A percentile compares a stretch with the other conserved stretches of the same genome.
These are phyloP conservation scores for Lophiostoma macrostomum DNA, from an alignment of 495 filamentous ascomycete genomes.

Conservation along the genomic window DNA sequence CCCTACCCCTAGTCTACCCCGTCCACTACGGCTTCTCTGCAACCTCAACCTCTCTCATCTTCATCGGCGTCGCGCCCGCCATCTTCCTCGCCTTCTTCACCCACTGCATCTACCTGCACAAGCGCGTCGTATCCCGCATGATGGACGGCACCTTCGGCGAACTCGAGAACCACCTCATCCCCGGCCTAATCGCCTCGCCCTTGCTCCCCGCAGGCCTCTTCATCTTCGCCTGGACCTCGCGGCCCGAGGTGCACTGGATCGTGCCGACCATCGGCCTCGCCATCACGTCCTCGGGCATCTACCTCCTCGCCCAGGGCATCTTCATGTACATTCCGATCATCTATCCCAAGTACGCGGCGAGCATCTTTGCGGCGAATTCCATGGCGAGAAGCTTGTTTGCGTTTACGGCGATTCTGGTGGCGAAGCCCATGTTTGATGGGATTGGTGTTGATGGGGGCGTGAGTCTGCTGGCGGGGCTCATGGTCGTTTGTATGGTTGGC, in stretches of 20 bases:
- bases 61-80: slow-evolving; percentile 58
- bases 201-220: slow-evolving; percentile 57
- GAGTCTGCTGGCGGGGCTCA: slow-evolving; percentile 55
- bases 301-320: slow-evolving; percentile 57
- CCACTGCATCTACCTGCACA: slow-evolving; percentile 52
- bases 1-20: slow-evolving; percentile 66
- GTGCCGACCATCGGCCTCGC: slow-evolving; percentile 54
- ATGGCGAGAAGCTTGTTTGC: slow-evolving; percentile 55
- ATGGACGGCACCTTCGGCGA: slow-evolving; percentile 47
- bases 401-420: slow-evolving; percentile 54
- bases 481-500: slow-evolving; percentile 46
- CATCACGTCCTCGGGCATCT: slow-evolving; percentile 51
- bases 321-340: slow-evolving; percentile 60
- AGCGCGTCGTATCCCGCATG: slow-evolving; percentile 51
- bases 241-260: slow-evolving; percentile 57
- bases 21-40: slow-evolving; percentile 58
- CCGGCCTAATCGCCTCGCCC: slow-evolving; percentile 52
- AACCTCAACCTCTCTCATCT: slow-evolving; percentile 59
- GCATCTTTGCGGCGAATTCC: slow-evolving; percentile 60
- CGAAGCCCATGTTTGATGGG: slow-evolving; percentile 53
- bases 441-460: slow-evolving; percentile 55
- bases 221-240: slow-evolving; percentile 59
- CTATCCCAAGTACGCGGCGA: slow-evolving; percentile 61
- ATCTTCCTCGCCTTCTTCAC: slow-evolving; percentile 50
- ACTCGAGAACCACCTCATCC: slow-evolving; percentile 43